Evolutionary conservation across 768 basidiomycete species (phyloP), one percentile per base, ranked within the genome.

Genomic region (Hygrocybe punicea): DNA sequence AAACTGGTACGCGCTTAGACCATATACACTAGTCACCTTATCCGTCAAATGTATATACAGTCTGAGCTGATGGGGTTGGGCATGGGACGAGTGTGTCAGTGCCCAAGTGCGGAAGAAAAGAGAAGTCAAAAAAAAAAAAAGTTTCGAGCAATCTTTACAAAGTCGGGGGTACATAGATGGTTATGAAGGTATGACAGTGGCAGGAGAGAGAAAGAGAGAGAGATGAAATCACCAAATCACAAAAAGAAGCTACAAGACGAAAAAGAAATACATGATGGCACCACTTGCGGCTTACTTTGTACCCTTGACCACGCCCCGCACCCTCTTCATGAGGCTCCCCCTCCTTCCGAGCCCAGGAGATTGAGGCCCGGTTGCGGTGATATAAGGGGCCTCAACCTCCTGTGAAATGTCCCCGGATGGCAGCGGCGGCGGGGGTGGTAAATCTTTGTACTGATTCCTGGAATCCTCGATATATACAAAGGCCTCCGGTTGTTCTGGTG

Each of bases 311-410:
- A 79, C 90, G 44, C 81, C 80, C 61, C 86, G 86, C 55, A 91
- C 82, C 69, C 87, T 91, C 81, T 86, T 87, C 77, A 91, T 80
- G 57, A 92, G 73, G 66, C 88, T 90, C 1, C 86, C 79, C 79
- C 85, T 91, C 65, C 90, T 79, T 46, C 84, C 85, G 1, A 92
- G 77, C 21, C 77, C 75, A 37, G 71, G 73, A 10, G 81, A 57
- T 29, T 51, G 25, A 17, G 59, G 39, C n/a, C 58, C 49, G 7
- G 50, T 37, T 6, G 47, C 37, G 48, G 8, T 24, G 23, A 19
- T 39, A 52, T 13, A 21, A 14, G 17, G 17, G 39, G 24, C 73
- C 4, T 72, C 70, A 13, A 47, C 29, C 45, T 60, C 53, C 63
- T 61, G 53, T 61, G 63, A 51, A 51, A 69, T 71, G 46, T 85